Percentiles rank a stretch among this genome's conserved stretches.
These are phyloP conservation scores for Diaporthe batatas DNA, from an alignment of 2,329 filamentous ascomycete genomes.

Conservation along the genomic window DNA sequence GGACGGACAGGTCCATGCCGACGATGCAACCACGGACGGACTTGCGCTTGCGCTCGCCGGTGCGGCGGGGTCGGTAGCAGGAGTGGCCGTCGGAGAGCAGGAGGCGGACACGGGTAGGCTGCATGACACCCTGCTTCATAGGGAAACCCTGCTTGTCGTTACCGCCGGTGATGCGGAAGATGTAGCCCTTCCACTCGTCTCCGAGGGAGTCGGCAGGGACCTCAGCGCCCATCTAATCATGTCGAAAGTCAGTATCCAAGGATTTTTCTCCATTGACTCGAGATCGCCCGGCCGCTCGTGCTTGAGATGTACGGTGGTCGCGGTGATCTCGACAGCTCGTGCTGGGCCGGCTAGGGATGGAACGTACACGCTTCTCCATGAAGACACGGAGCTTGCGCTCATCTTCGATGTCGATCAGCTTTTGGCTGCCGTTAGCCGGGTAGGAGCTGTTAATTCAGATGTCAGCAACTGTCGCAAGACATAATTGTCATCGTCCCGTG, in stretches of 20 bases:
- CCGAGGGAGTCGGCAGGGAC: constrained; percentile 94
- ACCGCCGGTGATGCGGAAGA: constrained; percentile 99
- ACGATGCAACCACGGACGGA: constrained; percentile 99
- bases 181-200: constrained; percentile 99
- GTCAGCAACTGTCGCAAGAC: constrained; percentile 30
- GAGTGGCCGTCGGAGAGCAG: constrained; percentile 97
- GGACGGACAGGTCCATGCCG: constrained; percentile 92
- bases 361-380: constrained; percentile 94
- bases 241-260: constrained; percentile 45
- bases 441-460: constrained; percentile 72
- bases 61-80: constrained; percentile 98
- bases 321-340: constrained; percentile 52
- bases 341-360: constrained; percentile 39
- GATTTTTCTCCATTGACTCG: not conserved
- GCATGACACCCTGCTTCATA: constrained; percentile 99
- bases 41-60: constrained; percentile 99
- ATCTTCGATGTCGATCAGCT: constrained; percentile 99
- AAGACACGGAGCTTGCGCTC: constrained; percentile 99
- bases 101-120: constrained; percentile 97
- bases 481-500: constrained; percentile 26
- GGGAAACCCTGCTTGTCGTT: constrained; percentile 99
- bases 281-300: not conserved
- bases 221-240: constrained; percentile 83
- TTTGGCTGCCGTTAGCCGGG: constrained; percentile 99
- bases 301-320: constrained; percentile 5